A percentile compares a stretch with the other conserved stretches of the same genome.
These are phyloP conservation scores for Coemansia nantahalensis DNA, from an alignment of 192 early-diverging fungal genomes.

Conservation along the genomic window DNA sequence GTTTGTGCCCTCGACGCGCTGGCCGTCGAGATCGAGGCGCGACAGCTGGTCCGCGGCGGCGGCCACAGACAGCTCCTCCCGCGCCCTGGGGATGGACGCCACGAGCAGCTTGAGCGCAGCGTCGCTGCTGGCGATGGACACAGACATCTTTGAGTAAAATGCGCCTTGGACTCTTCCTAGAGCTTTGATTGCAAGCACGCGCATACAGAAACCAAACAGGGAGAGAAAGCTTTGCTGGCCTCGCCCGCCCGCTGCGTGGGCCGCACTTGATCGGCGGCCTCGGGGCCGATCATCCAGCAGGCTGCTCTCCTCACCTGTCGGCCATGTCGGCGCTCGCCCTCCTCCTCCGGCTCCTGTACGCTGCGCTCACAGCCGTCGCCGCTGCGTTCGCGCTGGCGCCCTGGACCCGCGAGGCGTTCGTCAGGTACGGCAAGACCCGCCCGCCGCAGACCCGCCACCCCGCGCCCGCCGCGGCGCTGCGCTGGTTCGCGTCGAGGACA, in stretches of 20 bases:
- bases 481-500: slow-evolving; percentile 13
- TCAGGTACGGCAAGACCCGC: slow-evolving; percentile 44
- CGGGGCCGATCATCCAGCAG: no score
- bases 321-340: not conserved
- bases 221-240: no score
- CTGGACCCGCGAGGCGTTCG: slow-evolving; percentile 45
- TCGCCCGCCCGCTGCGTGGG: no score
- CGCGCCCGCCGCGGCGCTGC: not conserved
- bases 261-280: no score
- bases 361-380: slow-evolving; percentile 16
- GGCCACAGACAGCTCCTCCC: slow-evolving; percentile 24
- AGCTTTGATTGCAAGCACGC: not conserved
- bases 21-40: slow-evolving; percentile 34
- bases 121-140: slow-evolving; percentile 35
- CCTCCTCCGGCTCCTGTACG: slow-evolving; percentile 16
- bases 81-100: slow-evolving; percentile 32
- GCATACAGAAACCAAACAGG: not conserved
- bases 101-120: slow-evolving; percentile 44
- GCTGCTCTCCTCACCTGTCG: no score
- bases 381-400: slow-evolving; percentile 32
- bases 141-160: slow-evolving; percentile 42
- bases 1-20: slow-evolving; percentile 42
- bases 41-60: slow-evolving; percentile 45
- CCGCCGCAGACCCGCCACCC: no score
- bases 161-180: no score